Conservation (phyloP, 2,329 filamentous ascomycete genomes). For the Huntiella bhutanensis region DNA sequence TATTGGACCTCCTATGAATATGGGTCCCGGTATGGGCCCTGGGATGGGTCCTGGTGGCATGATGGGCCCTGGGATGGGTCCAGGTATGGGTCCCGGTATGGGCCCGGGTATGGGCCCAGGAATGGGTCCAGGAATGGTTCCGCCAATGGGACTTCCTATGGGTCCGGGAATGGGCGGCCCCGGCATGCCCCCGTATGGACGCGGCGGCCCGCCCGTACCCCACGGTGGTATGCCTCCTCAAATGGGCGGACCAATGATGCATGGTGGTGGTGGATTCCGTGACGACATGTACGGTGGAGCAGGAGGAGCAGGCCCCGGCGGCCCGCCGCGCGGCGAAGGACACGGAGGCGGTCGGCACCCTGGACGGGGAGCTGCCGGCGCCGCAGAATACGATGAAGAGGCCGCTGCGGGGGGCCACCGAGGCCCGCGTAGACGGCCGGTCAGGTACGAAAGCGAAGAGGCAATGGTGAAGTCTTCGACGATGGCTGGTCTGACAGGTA, state of each 20-base stretch:
- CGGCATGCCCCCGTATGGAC: constrained; percentile 6
- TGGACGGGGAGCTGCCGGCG: constrained; percentile 1
- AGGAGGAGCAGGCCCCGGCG: constrained; percentile 7
- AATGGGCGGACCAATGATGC: constrained; percentile 3
- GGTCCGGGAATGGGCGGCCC: constrained; percentile 8
- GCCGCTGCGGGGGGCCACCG: constrained; percentile 8
- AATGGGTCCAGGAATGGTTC: not conserved
- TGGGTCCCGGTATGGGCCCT: constrained; percentile 4
- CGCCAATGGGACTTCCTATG: not conserved
- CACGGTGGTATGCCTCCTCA: constrained; percentile 5
- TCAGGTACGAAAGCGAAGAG: constrained; percentile 9
- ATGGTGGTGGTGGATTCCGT: constrained; percentile 2
- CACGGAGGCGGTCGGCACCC: constrained; percentile 4
- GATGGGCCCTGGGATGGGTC: constrained; percentile 4
- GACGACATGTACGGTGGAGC: constrained; percentile 9
- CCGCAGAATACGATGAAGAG: constrained; percentile 10
- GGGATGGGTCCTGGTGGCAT: not conserved
- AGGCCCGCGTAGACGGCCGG: constrained; percentile 10
- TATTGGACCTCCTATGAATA: not conserved
- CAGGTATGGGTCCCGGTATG: constrained; percentile 1
- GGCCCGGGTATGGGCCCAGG: constrained; percentile 1
- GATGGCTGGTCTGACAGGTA: constrained; percentile 28
- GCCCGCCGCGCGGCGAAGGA: constrained; percentile 9
- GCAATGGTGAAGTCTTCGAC: constrained; percentile 20
- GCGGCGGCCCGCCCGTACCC: not conserved